Evolutionary conservation across 805 yeast species (phyloP).

Genomic region (Ogataea pignaliae): DNA sequence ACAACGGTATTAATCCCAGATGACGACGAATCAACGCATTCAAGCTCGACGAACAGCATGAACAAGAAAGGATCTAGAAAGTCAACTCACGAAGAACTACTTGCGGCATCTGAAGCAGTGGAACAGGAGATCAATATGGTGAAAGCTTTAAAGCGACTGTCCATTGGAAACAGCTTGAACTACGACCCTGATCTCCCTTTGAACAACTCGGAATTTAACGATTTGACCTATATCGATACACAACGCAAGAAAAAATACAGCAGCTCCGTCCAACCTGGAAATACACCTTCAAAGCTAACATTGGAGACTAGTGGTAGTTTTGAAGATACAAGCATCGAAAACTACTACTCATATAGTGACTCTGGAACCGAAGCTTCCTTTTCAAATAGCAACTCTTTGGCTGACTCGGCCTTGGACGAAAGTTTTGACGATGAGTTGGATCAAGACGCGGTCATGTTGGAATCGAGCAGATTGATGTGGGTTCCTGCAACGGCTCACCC

Average conservation of each 20-base stretch:
- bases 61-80: conserved; percentile 15
- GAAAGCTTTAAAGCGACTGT: conserved; percentile 66
- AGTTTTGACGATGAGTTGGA: conserved; percentile 5
- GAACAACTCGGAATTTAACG: conserved; percentile 22
- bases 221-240: conserved; percentile 14
- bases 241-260: conserved; percentile 1
- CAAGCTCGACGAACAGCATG: background rate
- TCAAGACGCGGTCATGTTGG: conserved; percentile 20
- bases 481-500: conserved; percentile 96
- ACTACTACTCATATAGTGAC: background rate
- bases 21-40: background rate
- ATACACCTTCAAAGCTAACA: too few species aligned
- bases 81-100: conserved; percentile 34
- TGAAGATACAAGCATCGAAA: background rate
- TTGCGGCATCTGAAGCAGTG: conserved; percentile 69
- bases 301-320: too few species aligned
- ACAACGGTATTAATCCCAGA: background rate
- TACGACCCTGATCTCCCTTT: conserved; percentile 71
- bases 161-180: conserved; percentile 57
- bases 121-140: conserved; percentile 72
- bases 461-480: conserved; percentile 66
- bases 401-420: conserved; percentile 2
- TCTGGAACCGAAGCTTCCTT: too few species aligned
- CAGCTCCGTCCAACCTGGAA: background rate
- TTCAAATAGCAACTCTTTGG: too few species aligned